These are phyloP conservation scores for Hibiscus tridactylites DNA, from an alignment of 345 rosid genomes.

Conservation along the genomic window DNA sequence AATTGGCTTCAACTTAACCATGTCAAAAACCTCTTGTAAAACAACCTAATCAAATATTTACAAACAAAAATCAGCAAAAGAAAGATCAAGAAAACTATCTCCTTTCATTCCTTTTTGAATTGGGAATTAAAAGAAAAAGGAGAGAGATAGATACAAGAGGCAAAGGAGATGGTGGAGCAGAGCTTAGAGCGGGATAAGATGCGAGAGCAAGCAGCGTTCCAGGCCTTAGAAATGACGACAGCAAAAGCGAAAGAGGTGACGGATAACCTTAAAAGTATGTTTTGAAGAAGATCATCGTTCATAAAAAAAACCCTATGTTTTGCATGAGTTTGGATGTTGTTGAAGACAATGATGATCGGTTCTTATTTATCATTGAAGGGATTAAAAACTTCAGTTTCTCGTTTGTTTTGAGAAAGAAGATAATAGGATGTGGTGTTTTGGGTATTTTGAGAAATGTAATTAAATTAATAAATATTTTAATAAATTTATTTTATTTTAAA, in stretches of 20 bases:
- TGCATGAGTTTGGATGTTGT: not conserved
- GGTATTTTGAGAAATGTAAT: too few relatives aligned
- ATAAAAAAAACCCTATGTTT: constrained; percentile 2
- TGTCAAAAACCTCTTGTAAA: constrained; percentile 37
- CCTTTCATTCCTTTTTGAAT: not conserved
- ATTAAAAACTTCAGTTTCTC: not conserved
- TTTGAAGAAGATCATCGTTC: constrained; percentile 31
- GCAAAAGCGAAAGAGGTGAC: constrained; percentile 47
- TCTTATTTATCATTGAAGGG: not conserved
- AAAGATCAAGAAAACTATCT: not conserved
- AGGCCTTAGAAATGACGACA: constrained; percentile 37
- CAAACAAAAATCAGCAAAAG: not conserved
- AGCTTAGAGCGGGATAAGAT: constrained; percentile 46
- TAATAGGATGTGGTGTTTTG: too few relatives aligned
- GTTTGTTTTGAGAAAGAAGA: too few relatives aligned
- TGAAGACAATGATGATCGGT: not conserved
- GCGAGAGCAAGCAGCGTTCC: constrained; percentile 31
- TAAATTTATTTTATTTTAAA: too few relatives aligned
- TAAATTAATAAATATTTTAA: too few relatives aligned
- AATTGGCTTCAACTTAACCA: constrained; percentile 47
- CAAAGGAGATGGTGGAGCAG: constrained; percentile 46
- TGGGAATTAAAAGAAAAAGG: not conserved
- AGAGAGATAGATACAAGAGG: constrained; percentile 21
- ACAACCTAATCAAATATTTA: constrained; percentile 27
- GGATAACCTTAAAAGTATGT: constrained; percentile 35